phyloP scores from a whole-genome alignment of 257 asterid genomes.

The Mitragyna speciosa region DNA sequence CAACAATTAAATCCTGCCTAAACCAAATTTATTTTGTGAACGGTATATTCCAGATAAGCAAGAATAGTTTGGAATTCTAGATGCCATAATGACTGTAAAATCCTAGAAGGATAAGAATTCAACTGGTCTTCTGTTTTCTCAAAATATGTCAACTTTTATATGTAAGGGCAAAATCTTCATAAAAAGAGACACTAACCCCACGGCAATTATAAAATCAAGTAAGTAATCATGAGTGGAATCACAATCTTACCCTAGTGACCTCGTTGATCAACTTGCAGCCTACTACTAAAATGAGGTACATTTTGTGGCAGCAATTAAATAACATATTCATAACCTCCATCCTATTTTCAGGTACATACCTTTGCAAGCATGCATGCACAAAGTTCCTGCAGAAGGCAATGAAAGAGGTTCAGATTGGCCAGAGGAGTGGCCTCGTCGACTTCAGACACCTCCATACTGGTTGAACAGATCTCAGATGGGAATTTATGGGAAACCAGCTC shows the following conservation, averaged over 20 bases:
- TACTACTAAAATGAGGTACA: background rate
- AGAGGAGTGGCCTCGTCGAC: constrained; percentile 81
- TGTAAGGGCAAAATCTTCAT: background rate
- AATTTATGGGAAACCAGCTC: constrained; percentile 76
- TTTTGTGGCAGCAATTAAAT: constrained; percentile 1
- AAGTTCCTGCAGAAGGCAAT: constrained; percentile 44
- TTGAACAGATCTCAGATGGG: constrained; percentile 66
- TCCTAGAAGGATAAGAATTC: background rate
- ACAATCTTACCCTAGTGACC: background rate
- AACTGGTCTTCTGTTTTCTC: background rate
- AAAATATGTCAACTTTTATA: background rate
- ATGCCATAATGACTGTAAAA: background rate
- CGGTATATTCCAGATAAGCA: background rate
- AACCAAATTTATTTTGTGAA: background rate
- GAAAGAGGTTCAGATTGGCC: constrained; percentile 93
- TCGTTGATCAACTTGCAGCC: background rate
- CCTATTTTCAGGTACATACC: constrained; percentile 68
- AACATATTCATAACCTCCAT: background rate
- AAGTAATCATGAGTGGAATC: background rate
- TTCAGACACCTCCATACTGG: constrained; percentile 72
- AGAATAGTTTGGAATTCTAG: background rate
- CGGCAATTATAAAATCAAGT: background rate
- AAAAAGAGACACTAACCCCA: background rate
- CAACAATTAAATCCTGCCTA: background rate
- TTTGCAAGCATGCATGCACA: constrained; percentile 78